Conservation (phyloP, 2,329 filamentous ascomycete genomes). For the Chaetomiaceae sp. region DNA sequence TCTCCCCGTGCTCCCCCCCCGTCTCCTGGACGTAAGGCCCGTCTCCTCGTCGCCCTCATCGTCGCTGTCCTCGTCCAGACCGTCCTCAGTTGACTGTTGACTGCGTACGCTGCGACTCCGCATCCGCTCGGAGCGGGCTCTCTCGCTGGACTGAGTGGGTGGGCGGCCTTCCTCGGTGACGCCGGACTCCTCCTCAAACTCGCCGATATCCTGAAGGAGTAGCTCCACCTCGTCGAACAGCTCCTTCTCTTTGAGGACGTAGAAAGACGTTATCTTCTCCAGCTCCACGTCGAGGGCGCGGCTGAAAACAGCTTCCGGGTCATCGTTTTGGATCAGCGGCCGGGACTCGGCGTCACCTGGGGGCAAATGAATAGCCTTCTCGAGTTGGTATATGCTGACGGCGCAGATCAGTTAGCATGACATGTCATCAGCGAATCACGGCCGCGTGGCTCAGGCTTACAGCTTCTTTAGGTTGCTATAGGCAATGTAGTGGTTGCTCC, state of each 20-base stretch:
- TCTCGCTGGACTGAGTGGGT: constrained; percentile 22
- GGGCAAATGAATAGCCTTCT: constrained; percentile 70
- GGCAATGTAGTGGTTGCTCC: constrained; percentile 95
- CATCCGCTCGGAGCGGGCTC: constrained; percentile 1
- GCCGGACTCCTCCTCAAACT: constrained; percentile 45
- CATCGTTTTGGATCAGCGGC: constrained; percentile 66
- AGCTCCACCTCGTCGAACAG: constrained; percentile 74
- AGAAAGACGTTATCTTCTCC: constrained; percentile 91
- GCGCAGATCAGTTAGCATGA: constrained; percentile 3
- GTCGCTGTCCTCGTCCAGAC: constrained; percentile 53
- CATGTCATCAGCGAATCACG: too few relatives aligned
- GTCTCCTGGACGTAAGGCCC: constrained; percentile 41
- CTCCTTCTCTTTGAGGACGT: constrained; percentile 80
- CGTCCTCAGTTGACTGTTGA: constrained; percentile 49
- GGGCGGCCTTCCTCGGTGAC: constrained; percentile 30
- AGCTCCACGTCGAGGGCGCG: constrained; percentile 80
- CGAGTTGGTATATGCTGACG: constrained; percentile 82
- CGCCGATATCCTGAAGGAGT: constrained; percentile 67
- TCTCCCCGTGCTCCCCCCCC: constrained; percentile 31
- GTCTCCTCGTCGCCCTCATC: constrained; percentile 58
- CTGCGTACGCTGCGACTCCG: constrained; percentile 36
- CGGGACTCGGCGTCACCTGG: constrained; percentile 72
- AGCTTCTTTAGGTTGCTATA: constrained; percentile 99
- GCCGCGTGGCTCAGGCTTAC: constrained; percentile 44
- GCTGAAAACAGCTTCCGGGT: constrained; percentile 76